phyloP scores from a whole-genome alignment of 2,329 filamentous ascomycete genomes.

The Aspergillus udagawae region DNA sequence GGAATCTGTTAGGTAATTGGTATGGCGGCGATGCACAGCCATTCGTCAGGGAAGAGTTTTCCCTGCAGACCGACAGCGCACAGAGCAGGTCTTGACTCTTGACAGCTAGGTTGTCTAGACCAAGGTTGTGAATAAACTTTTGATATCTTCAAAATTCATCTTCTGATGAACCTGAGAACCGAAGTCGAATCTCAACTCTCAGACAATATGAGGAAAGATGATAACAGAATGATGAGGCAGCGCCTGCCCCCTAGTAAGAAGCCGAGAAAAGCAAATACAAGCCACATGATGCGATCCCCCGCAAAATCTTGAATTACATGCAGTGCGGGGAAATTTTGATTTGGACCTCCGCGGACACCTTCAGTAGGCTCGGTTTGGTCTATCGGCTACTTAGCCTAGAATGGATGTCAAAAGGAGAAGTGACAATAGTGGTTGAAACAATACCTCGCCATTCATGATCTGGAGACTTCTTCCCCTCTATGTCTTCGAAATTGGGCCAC shows the following conservation, averaged over 20 bases:
- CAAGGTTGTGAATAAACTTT: background rate
- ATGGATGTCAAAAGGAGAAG: background rate
- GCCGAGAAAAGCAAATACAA: slow-evolving; percentile 1
- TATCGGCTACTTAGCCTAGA: background rate
- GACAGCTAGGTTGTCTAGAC: slow-evolving; percentile 16
- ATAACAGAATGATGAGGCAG: background rate
- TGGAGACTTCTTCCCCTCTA: too few species aligned
- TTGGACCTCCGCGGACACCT: background rate
- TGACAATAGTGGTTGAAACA: background rate
- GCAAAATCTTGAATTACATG: slow-evolving; percentile 20
- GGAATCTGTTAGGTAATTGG: slow-evolving; percentile 34
- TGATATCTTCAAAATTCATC: background rate
- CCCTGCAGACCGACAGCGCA: slow-evolving; percentile 11
- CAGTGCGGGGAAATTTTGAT: slow-evolving; percentile 25
- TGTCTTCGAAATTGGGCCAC: too few species aligned
- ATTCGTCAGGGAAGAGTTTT: slow-evolving; percentile 20
- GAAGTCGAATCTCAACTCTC: background rate
- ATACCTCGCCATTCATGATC: background rate
- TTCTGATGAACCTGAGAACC: background rate
- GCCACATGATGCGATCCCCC: slow-evolving; percentile 21
- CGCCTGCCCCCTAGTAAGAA: background rate
- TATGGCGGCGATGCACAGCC: slow-evolving; percentile 13
- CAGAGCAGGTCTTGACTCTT: slow-evolving; percentile 23
- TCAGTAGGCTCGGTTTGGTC: background rate
- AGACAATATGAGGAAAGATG: background rate